A percentile compares a stretch with the other conserved stretches of the same genome.
These are phyloP conservation scores for Agroathelia rolfsii DNA, from an alignment of 1,284 basidiomycete genomes.

Conservation along the genomic window DNA sequence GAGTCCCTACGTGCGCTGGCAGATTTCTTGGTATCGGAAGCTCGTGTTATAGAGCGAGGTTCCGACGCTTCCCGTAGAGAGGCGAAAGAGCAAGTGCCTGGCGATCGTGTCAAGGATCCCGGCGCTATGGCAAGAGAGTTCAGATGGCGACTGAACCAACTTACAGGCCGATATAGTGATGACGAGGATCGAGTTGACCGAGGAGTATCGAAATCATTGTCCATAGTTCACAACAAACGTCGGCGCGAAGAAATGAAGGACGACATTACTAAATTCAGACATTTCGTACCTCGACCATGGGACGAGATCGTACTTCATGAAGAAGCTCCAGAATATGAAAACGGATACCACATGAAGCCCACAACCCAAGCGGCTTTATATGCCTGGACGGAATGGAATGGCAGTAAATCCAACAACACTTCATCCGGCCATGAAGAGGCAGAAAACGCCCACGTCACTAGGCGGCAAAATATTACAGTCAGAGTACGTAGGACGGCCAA, in stretches of 20 bases:
- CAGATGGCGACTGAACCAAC: constrained; percentile 65
- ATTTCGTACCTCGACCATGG: constrained; percentile 62
- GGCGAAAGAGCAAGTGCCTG: constrained; percentile 70
- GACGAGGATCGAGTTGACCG: constrained; percentile 40
- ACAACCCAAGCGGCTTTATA: constrained; percentile 25
- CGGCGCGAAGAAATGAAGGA: constrained; percentile 18
- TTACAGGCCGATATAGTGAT: constrained; percentile 58
- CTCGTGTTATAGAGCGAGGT: constrained; percentile 56
- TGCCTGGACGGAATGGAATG: constrained; percentile 28
- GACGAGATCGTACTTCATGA: constrained; percentile 41
- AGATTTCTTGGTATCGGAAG: constrained; percentile 73
- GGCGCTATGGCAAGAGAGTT: constrained; percentile 72
- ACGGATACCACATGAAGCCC: constrained; percentile 22
- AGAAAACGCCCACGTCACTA: constrained; percentile 34
- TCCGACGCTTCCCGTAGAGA: constrained; percentile 56
- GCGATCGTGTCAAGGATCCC: constrained; percentile 73
- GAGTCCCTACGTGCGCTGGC: constrained; percentile 64
- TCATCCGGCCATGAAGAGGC: constrained; percentile 26
- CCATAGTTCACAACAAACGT: constrained; percentile 32
- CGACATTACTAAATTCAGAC: constrained; percentile 35
- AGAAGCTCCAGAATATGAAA: constrained; percentile 30
- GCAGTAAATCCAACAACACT: constrained; percentile 16
- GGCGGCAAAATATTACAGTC: constrained; percentile 39
- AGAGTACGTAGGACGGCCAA: constrained; percentile 47
- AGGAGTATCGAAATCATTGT: constrained; percentile 18